Conservation (phyloP, 352 stramenopile species). For the Phytopythium kandeliae region DNA sequence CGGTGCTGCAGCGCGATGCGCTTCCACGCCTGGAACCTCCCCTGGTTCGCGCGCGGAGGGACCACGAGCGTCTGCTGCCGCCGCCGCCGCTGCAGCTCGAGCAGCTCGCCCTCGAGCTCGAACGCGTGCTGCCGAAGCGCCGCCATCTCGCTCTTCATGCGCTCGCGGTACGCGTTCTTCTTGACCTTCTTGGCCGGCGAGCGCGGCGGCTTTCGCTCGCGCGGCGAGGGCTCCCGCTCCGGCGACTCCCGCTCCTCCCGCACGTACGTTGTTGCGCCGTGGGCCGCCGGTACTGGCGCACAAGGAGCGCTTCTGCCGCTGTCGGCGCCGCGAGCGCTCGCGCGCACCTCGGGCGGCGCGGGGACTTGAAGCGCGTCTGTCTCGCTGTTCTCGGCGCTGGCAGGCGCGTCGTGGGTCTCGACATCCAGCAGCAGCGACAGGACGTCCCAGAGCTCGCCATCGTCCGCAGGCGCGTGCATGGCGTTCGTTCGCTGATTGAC, state of each 20-base stretch:
- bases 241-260: too few relatives aligned
- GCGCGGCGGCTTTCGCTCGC: not conserved
- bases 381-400: too few relatives aligned
- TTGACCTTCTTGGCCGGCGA: not conserved
- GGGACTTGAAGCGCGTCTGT: too few relatives aligned
- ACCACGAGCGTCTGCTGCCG: not conserved
- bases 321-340: too few relatives aligned
- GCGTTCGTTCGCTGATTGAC: too few relatives aligned
- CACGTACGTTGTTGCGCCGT: too few relatives aligned
- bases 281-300: too few relatives aligned
- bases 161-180: slow-evolving; percentile 8
- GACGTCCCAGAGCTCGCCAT: too few relatives aligned
- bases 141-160: slow-evolving; percentile 1
- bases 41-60: not conserved
- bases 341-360: too few relatives aligned
- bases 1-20: not conserved
- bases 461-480: too few relatives aligned
- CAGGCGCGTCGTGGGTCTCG: not conserved
- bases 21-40: not conserved
- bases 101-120: slow-evolving; percentile 4
- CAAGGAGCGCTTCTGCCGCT: too few relatives aligned
- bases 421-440: slow-evolving; percentile 5
- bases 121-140: slow-evolving; percentile 3
- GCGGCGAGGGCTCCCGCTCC: not conserved
- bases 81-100: not conserved